These are phyloP conservation scores for Endocarpon pusillum DNA, from an alignment of 495 filamentous ascomycete genomes.

Conservation along the genomic window DNA sequence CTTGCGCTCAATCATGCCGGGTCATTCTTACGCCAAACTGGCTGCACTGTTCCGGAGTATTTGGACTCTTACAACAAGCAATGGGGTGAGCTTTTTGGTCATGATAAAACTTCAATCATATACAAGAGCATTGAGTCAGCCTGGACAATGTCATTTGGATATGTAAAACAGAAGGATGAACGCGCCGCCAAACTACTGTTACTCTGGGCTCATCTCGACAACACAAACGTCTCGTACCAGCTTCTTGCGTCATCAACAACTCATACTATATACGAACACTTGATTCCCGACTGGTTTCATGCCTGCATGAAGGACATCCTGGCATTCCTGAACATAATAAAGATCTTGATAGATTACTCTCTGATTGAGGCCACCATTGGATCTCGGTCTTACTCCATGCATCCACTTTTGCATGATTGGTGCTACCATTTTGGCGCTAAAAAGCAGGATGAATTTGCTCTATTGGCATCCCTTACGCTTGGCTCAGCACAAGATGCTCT, in stretches of 20 bases:
- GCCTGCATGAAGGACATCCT: not conserved
- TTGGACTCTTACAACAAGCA: constrained; percentile 17
- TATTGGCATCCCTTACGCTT: not conserved
- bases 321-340: not conserved
- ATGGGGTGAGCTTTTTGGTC: constrained; percentile 15
- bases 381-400: not conserved
- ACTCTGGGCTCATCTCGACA: constrained; percentile 20
- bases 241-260: constrained; percentile 5
- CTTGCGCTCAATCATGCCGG: constrained; percentile 19
- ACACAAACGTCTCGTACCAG: constrained; percentile 14
- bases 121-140: constrained; percentile 7
- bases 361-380: not conserved
- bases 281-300: constrained; percentile 1
- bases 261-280: not conserved
- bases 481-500: not conserved
- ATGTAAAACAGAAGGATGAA: constrained; percentile 12
- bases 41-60: constrained; percentile 10
- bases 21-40: constrained; percentile 13
- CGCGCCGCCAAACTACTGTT: constrained; percentile 16
- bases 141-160: constrained; percentile 17
- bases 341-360: not conserved
- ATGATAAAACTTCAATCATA: constrained; percentile 1
- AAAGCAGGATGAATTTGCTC: not conserved
- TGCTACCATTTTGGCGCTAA: not conserved
- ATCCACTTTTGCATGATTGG: not conserved